Evolutionary conservation across 2,329 filamentous ascomycete species (phyloP), one percentile per base, ranked within the genome.

Genomic region (Zymoseptoria crescenta): DNA sequence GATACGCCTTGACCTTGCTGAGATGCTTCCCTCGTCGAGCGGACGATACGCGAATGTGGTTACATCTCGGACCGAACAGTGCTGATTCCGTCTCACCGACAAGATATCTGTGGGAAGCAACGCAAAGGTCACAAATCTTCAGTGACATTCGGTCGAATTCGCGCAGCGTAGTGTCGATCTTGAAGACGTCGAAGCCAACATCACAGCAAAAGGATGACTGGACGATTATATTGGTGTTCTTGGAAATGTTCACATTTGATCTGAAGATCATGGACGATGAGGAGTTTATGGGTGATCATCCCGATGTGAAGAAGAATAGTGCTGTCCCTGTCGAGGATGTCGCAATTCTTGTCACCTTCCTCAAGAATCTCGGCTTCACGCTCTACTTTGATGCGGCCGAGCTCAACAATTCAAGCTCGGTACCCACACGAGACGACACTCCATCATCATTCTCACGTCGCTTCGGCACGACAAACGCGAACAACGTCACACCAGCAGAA

Each of bases 251-350:
- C 71, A 91, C 88, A 1, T 97, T 97, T 71, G 85, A 96, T 2
- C 78, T 97, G 10, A 88, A 94, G 66, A 84, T 97, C 35, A 96
- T 93, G 72, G 94, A 99, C 66, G 94, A 99, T 64, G 93, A 97
- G 65, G 94, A 99, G 67, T 99, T 99, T 70, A 68, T 74, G 53
- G 76, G 72, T 28, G 76, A 72, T 24, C 60, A 59, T 24, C 59
- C 61, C 7, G 63, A 63, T 19, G 64, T 62, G 16, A 66, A 77
- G 68, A 77, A 78, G 56, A 81, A 83, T 62, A 86, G 89, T 71
- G 86, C 89, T 51, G 79, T 97, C 5, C 83, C 84, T 0, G 74
- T 93, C 8, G 72, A 76, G 9, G 88, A 96, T 57, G 80, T 97
- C 3, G 86, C 87, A 62, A 77, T 82, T 2, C 80, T 99, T 65